Evolutionary conservation across 1,284 basidiomycete genomes (phyloP), one percentile per base, ranked within the genome.

Genomic region (Porogramme epimiltina): DNA sequence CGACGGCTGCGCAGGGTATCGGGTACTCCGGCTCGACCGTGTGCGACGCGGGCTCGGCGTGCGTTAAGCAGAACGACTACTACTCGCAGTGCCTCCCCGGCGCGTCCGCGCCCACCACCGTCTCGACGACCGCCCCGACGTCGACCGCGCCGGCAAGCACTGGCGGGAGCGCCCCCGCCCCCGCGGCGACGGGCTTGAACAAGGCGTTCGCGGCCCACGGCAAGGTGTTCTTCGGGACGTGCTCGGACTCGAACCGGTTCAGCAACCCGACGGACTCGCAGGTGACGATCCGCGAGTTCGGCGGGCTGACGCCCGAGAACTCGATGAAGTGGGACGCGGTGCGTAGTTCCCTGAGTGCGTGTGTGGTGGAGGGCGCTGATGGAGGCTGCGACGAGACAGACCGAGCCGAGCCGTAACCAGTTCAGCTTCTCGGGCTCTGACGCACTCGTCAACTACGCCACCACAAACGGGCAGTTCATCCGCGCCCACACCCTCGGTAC

Each of bases 371-470:
- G 28, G 13, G 28, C 13, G 28, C 6, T 31, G 8, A 13, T 31
- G 28, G 28, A 8, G 6, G 6, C 13, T 31, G 6, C 8, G 28
- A 31, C 28, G 13, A 31, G 28, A 13, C 60, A 26, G 44, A 45
- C 44, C 2, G 44, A 45, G 34, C 44, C 67, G n/a, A 62, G 53
- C 33, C 67, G 69, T n/a, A 68, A 68, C 37, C 48, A 47, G 20
- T 77, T 76, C 66, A 73, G 65, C 47, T 79, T 73, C 60, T 62
- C 65, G 18, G 67, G 67, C 15, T 56, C 73, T 13, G 78, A 79
- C 55, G 64, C 65, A 24, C 68, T 79, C 26, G 75, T 78, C 48
- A 74, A 76, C 61, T 78, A 74, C 66, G 78, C 78, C 18, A 66
- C 67, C 8, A 67, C 71, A 38, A 76, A 79, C 59, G 71, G 72